Percentiles rank a stretch among this genome's conserved stretches.
Conservation (phyloP, 1,139 yeast genomes). For the Pichia sp. region DNA sequence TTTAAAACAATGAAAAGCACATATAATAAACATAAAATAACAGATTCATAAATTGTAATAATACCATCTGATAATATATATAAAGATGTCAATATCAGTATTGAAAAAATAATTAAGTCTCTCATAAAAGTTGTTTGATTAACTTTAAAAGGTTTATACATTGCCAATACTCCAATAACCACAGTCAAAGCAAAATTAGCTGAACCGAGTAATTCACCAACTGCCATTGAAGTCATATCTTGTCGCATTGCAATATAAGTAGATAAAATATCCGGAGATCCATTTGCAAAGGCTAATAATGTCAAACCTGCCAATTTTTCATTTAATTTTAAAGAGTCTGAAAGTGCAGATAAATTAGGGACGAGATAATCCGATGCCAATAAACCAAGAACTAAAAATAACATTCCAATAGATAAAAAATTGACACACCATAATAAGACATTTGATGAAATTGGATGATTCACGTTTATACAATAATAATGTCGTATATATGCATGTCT, state of each 20-base stretch:
- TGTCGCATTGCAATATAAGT: slow-evolving; percentile 74
- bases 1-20: slow-evolving; percentile 34
- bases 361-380: slow-evolving; percentile 74
- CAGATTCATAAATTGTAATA: slow-evolving; percentile 42
- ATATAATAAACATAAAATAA: slow-evolving; percentile 39
- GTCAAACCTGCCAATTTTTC: slow-evolving; percentile 86
- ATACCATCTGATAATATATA: slow-evolving; percentile 46
- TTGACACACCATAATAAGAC: slow-evolving; percentile 7
- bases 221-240: slow-evolving; percentile 67
- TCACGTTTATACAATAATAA: slow-evolving; percentile 18
- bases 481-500: slow-evolving; percentile 17
- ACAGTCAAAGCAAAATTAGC: slow-evolving; percentile 71
- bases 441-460: slow-evolving; percentile 10
- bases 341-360: slow-evolving; percentile 62
- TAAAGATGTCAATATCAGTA: slow-evolving; percentile 32
- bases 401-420: slow-evolving; percentile 6
- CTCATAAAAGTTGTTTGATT: slow-evolving; percentile 35
- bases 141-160: slow-evolving; percentile 61
- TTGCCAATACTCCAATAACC: slow-evolving; percentile 70
- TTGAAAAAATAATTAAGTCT: slow-evolving; percentile 30
- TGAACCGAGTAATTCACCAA: slow-evolving; percentile 86
- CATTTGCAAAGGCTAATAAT: slow-evolving; percentile 83
- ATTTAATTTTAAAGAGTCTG: slow-evolving; percentile 55
- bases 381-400: slow-evolving; percentile 43
- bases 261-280: slow-evolving; percentile 83